Percentiles rank a stretch among this genome's conserved stretches.
Evolutionary conservation across 345 rosid genomes (phyloP).

Genomic region (sweet orange (Citrus sinensis)): DNA sequence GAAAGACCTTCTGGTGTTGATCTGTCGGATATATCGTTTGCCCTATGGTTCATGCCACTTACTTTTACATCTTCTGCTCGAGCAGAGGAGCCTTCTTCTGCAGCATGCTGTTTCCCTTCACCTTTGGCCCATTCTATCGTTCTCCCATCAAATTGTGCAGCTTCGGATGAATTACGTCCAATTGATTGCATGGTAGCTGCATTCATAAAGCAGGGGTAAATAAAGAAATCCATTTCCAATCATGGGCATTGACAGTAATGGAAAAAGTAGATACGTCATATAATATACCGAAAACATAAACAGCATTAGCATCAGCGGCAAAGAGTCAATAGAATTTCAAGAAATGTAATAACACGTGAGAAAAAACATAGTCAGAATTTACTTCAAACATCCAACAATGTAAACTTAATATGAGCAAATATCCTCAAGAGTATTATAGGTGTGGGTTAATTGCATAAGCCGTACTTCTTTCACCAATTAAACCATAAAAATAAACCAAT

Average conservation of each 20-base stretch:
- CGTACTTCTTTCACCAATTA: background rate
- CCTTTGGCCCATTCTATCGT: slow-evolving; percentile 43
- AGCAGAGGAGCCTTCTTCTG: slow-evolving; percentile 73
- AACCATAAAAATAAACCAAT: background rate
- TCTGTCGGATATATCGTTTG: slow-evolving; percentile 39
- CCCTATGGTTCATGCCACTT: slow-evolving; percentile 34
- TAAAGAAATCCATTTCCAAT: slow-evolving; percentile 2
- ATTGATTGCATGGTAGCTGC: slow-evolving; percentile 39
- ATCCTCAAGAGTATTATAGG: background rate
- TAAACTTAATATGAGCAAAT: background rate
- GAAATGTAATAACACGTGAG: background rate
- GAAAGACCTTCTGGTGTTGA: slow-evolving; percentile 47
- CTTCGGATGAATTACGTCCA: slow-evolving; percentile 37
- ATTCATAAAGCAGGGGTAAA: slow-evolving; percentile 12
- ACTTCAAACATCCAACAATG: background rate
- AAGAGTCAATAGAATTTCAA: background rate
- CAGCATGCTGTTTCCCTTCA: slow-evolving; percentile 63
- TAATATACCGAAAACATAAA: background rate
- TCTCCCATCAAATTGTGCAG: slow-evolving; percentile 35
- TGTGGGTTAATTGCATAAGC: background rate
- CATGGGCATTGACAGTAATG: background rate
- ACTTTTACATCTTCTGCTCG: slow-evolving; percentile 50
- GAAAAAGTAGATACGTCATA: background rate
- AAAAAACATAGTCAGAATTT: background rate
- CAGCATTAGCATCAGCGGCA: background rate